phyloP scores from a whole-genome alignment of 1,139 yeast genomes.

The Schizosaccharomyces versatilis region DNA sequence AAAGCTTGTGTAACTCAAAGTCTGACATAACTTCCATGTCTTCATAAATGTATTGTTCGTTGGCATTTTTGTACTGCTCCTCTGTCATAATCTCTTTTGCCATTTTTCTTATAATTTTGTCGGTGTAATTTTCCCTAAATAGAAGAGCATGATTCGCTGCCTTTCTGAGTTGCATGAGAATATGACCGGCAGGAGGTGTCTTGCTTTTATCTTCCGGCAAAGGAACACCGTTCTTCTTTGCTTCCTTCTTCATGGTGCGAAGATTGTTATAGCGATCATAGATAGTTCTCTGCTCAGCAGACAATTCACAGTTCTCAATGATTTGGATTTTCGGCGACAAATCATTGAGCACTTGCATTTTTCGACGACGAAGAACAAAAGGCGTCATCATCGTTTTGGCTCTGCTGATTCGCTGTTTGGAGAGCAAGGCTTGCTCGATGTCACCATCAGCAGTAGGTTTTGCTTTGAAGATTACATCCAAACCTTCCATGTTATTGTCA shows the following conservation, averaged over 20 bases:
- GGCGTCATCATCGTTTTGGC: slow-evolving; percentile 99
- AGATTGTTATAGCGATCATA: slow-evolving; percentile 30
- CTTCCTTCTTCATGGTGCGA: slow-evolving; percentile 28
- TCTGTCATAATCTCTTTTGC: slow-evolving; percentile 58
- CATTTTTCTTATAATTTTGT: slow-evolving; percentile 38
- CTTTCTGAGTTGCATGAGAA: slow-evolving; percentile 90
- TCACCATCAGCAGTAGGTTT: slow-evolving; percentile 4
- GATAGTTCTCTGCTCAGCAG: slow-evolving; percentile 33
- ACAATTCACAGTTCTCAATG: slow-evolving; percentile 43
- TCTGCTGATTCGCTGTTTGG: slow-evolving; percentile 73
- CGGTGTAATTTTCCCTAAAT: slow-evolving; percentile 46
- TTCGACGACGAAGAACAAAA: slow-evolving; percentile 74
- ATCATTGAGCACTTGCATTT: slow-evolving; percentile 74
- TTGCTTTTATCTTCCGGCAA: slow-evolving; percentile 50
- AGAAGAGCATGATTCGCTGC: slow-evolving; percentile 96
- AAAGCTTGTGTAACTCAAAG: slow-evolving; percentile 56
- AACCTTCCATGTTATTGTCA: slow-evolving; percentile 58
- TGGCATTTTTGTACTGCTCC: slow-evolving; percentile 42
- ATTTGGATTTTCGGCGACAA: slow-evolving; percentile 55
- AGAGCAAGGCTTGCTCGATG: slow-evolving; percentile 35
- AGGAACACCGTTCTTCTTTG: slow-evolving; percentile 82
- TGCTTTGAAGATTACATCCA: slow-evolving; percentile 27
- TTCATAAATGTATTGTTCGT: slow-evolving; percentile 50
- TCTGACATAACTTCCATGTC: slow-evolving; percentile 96
- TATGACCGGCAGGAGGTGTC: slow-evolving; percentile 24